Base-by-base conservation (phyloP, 2,329 filamentous ascomycete species). In the Colletotrichum tropicicola region DNA sequence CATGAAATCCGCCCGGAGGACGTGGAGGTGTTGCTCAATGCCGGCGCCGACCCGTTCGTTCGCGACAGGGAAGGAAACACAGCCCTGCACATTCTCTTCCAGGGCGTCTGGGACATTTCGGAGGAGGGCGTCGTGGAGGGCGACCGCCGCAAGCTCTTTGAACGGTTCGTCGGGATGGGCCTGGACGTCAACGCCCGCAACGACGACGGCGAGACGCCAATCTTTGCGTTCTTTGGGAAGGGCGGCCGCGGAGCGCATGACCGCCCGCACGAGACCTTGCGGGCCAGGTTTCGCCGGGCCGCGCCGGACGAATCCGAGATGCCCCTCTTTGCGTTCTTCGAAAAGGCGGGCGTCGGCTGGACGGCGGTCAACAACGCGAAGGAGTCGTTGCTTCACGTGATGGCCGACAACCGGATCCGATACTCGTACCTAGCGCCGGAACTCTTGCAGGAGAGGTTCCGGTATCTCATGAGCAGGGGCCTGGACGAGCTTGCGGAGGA, bases 131-230 rank as follows among this genome's bases (percentile, higher is more conserved):
- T 17, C 0, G 48, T 60, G 13, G n/a, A 3, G 15, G 25, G 45
- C 12, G 15, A 13, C 15, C 19, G 44, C 10, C 32, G 35, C 25
- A 23, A 52, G 9, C 39, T 60, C 0, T 51, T 60, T 12, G 35
- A 54, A 5, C 57, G 57, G 17, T 19, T 60, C 17, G 7, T 54
- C 6, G 57, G 25, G 10, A 35, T 23, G 48, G 48, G 48, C 27
- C 32, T 39, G 10, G 57, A 60, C 23, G 19, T 60, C 17, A 60
- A 54, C 8, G 15, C 28, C 17, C 48, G 48, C 45, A 54, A 60
- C 21, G 8, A 3, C 2, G 0, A 28, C 7, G 48, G 48, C 15
- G 48, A 54, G 30, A 54, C 48, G 7, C 48, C 48, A 1, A 21
- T 41, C 5, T 60, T 60, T 27, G 27, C 35, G 1, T 37, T 60